Conservation (phyloP, 768 basidiomycete genomes). For the Boletus vinaceobasis region DNA sequence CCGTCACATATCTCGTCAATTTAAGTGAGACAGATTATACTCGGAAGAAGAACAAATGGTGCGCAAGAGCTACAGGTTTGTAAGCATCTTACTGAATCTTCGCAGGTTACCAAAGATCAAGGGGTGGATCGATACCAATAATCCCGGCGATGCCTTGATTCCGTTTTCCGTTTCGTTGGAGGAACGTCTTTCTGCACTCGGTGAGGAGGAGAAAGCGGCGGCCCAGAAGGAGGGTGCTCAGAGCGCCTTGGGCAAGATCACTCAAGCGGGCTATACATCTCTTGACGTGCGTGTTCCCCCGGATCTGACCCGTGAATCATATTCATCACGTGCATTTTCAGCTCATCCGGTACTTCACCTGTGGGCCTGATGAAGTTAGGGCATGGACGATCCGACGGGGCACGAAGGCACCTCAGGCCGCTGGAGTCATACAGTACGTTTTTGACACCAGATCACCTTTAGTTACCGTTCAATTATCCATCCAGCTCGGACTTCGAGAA, state of each 20-base stretch:
- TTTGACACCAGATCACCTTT: background rate
- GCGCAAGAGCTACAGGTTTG: background rate
- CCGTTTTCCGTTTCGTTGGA: slow-evolving; percentile 97
- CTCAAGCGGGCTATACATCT: slow-evolving; percentile 85
- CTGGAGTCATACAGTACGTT: slow-evolving; percentile 93
- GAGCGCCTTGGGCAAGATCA: slow-evolving; percentile 87
- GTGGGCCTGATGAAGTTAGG: slow-evolving; percentile 93
- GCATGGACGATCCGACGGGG: slow-evolving; percentile 97
- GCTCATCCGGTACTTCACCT: slow-evolving; percentile 96
- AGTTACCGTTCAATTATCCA: background rate
- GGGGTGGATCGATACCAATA: slow-evolving; percentile 94
- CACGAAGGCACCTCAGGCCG: slow-evolving; percentile 94
- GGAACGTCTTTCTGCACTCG: slow-evolving; percentile 71
- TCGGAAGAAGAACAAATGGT: slow-evolving; percentile 99
- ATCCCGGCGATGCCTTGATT: slow-evolving; percentile 92
- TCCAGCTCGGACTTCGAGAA: slow-evolving; percentile 92
- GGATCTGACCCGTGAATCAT: background rate
- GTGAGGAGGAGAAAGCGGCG: slow-evolving; percentile 66
- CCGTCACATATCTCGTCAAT: slow-evolving; percentile 97
- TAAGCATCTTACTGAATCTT: background rate
- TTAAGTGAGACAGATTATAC: slow-evolving; percentile 91
- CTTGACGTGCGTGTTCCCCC: slow-evolving; percentile 58
- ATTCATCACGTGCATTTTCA: slow-evolving; percentile 27
- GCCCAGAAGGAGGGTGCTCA: slow-evolving; percentile 76
- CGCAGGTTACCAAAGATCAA: slow-evolving; percentile 92